Conservation (phyloP, 1,139 yeast genomes). For the Protomyces inouyei region DNA sequence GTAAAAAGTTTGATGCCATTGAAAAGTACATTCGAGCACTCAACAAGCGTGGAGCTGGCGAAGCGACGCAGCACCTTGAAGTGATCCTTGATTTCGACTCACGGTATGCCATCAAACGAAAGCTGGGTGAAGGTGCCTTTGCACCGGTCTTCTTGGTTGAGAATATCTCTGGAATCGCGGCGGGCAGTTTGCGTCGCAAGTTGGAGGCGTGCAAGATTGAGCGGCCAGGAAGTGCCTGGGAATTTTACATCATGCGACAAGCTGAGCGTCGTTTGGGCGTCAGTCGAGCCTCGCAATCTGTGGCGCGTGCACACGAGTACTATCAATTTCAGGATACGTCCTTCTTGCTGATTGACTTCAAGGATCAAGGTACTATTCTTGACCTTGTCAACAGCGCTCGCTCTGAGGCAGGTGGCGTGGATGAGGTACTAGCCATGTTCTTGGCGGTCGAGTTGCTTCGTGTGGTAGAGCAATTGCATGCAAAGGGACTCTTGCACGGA, state of each 20-base stretch:
- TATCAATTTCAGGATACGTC: slow-evolving; percentile 67
- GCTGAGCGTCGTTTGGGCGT: slow-evolving; percentile 34
- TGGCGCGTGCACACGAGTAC: slow-evolving; percentile 52
- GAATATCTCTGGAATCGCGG: slow-evolving; percentile 48
- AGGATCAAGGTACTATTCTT: slow-evolving; percentile 67
- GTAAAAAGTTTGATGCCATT: slow-evolving; percentile 39
- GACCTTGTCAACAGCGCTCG: slow-evolving; percentile 56
- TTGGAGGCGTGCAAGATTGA: slow-evolving; percentile 70
- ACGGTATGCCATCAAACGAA: slow-evolving; percentile 50
- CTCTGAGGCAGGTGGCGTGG: slow-evolving; percentile 41
- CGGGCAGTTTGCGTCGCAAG: slow-evolving; percentile 28
- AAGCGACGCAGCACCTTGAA: slow-evolving; percentile 37
- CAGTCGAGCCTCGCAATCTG: slow-evolving; percentile 40
- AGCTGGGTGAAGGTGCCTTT: slow-evolving; percentile 74
- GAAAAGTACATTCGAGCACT: slow-evolving; percentile 38
- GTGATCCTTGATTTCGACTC: slow-evolving; percentile 49
- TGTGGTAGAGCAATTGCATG: slow-evolving; percentile 59
- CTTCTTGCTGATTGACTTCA: slow-evolving; percentile 63
- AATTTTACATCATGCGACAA: slow-evolving; percentile 63
- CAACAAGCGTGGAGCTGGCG: slow-evolving; percentile 39
- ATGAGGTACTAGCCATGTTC: slow-evolving; percentile 62
- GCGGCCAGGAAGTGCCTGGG: slow-evolving; percentile 72
- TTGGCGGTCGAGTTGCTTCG: slow-evolving; percentile 60
- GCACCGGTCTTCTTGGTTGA: slow-evolving; percentile 71
- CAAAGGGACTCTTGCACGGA: slow-evolving; percentile 68